Evolutionary conservation across 192 early-diverging fungal genomes (phyloP).

Genomic region (Podila epicladia): DNA sequence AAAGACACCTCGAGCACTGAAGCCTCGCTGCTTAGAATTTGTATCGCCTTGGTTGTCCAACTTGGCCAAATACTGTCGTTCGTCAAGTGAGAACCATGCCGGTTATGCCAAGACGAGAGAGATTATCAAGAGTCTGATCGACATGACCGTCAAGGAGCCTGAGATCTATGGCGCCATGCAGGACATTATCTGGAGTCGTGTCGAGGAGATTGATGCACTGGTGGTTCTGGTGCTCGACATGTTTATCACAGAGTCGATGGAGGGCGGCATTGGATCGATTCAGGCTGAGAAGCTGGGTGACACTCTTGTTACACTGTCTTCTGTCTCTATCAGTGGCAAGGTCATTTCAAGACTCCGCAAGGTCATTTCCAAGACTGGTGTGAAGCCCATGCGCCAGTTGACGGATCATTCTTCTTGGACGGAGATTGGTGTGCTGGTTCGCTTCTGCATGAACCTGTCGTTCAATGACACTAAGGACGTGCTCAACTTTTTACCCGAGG

Average conservation of each 20-base stretch:
- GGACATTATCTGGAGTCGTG: slow-evolving; percentile 83
- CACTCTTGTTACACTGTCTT: slow-evolving; percentile 84
- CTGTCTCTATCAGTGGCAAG: slow-evolving; percentile 82
- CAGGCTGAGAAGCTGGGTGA: slow-evolving; percentile 89
- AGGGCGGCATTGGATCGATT: slow-evolving; percentile 79
- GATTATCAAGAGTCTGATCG: slow-evolving; percentile 81
- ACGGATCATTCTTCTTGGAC: slow-evolving; percentile 88
- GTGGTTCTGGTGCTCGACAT: slow-evolving; percentile 83
- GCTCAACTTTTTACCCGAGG: slow-evolving; percentile 83
- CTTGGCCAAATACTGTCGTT: slow-evolving; percentile 68
- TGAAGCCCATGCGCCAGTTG: slow-evolving; percentile 74
- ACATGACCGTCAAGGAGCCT: slow-evolving; percentile 83
- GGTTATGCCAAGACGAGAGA: slow-evolving; percentile 74
- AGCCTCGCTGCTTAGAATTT: slow-evolving; percentile 88
- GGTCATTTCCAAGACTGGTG: slow-evolving; percentile 82
- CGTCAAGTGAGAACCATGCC: slow-evolving; percentile 56
- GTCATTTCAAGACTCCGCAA: slow-evolving; percentile 84
- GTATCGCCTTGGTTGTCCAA: slow-evolving; percentile 91
- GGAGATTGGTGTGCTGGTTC: slow-evolving; percentile 91
- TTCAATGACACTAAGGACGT: slow-evolving; percentile 84
- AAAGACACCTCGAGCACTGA: slow-evolving; percentile 75
- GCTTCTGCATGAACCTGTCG: slow-evolving; percentile 89
- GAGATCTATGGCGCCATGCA: slow-evolving; percentile 89
- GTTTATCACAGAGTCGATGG: slow-evolving; percentile 82
- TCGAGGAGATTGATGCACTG: slow-evolving; percentile 85